These are phyloP conservation scores for Magnolia sinica DNA, from an alignment of 164 flowering plant genomes.

Conservation along the genomic window DNA sequence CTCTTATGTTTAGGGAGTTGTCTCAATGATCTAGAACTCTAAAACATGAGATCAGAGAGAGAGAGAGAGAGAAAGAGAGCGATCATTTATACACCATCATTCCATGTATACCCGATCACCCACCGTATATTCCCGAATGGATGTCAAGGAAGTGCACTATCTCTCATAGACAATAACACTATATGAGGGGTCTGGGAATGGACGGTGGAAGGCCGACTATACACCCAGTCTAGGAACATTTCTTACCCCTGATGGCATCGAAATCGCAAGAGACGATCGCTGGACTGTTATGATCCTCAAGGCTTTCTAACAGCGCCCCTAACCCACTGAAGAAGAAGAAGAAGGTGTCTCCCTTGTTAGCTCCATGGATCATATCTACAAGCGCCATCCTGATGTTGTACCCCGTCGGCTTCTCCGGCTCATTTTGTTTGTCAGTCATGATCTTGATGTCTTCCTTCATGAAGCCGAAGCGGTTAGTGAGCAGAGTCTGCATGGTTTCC, in stretches of 20 bases:
- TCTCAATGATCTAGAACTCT: too few species aligned
- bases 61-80: too few species aligned
- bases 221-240: too few species aligned
- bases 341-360: conserved; percentile 55
- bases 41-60: too few species aligned
- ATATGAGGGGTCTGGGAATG: too few species aligned
- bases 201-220: too few species aligned
- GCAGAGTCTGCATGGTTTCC: conserved; percentile 38
- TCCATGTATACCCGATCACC: too few species aligned
- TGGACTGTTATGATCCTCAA: neutral
- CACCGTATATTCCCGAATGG: too few species aligned
- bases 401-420: conserved; percentile 53
- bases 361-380: conserved; percentile 43
- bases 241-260: conserved; percentile 69
- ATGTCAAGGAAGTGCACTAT: too few species aligned
- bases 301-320: conserved; percentile 62
- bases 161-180: too few species aligned
- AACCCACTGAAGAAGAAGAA: conserved; percentile 80
- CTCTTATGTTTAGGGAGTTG: too few species aligned
- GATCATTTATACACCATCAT: too few species aligned
- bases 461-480: conserved; percentile 49
- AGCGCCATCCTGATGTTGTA: conserved; percentile 55
- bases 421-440: conserved; percentile 45
- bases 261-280: conserved; percentile 80
- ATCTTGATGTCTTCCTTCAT: conserved; percentile 35